Evolutionary conservation across 768 basidiomycete species (phyloP), one percentile per base, ranked within the genome.

Genomic region (Boletus huronensis): DNA sequence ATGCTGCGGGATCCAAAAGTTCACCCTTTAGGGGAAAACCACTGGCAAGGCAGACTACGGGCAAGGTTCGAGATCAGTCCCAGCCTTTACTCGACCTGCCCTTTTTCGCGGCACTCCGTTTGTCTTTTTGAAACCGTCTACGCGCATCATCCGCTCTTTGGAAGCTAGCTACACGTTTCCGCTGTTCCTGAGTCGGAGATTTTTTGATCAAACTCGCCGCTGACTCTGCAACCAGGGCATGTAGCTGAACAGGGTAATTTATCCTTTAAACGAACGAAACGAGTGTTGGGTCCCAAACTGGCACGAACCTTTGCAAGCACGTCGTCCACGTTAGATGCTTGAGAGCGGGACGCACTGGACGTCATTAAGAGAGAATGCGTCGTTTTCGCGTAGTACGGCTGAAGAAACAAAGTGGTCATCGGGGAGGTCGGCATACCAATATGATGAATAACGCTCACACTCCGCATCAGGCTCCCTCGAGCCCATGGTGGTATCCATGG

Each of bases 401-500:
- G 66, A 6, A 41, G 21, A 53, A 41, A 54, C 32, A 4, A 31
- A 11, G 23, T 7, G 45, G 48, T 49, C 44, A 26, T 36, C 8
- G 14, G 35, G 53, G 46, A 35, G 23, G 49, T 34, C 42, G 21
- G 9, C 9, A 8, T 6, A 5, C 28, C n/a, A 31, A 35, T 26
- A 25, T 53, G 51, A 44, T 19, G 62, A 40, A 39, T 3, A 25
- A 61, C 17, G 16, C 85, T 25, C 65, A 87, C 84, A 58, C 79
- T 75, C 61, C 60, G 65, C 59, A 72, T 74, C 21, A 90, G 58
- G 29, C 64, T 66, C 7, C 77, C 70, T 31, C 66, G 70, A 5
- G 85, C 81, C 90, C 89, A 91, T 2, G 58, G 49, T 7, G 90
- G 89, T 47, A 91, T 84, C 88, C 88, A 90, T 1, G 70, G 50